Percentiles rank a stretch among this genome's conserved stretches.
Evolutionary conservation across 164 flowering plant genomes (phyloP).

Genomic region (Pachysandra terminalis): DNA sequence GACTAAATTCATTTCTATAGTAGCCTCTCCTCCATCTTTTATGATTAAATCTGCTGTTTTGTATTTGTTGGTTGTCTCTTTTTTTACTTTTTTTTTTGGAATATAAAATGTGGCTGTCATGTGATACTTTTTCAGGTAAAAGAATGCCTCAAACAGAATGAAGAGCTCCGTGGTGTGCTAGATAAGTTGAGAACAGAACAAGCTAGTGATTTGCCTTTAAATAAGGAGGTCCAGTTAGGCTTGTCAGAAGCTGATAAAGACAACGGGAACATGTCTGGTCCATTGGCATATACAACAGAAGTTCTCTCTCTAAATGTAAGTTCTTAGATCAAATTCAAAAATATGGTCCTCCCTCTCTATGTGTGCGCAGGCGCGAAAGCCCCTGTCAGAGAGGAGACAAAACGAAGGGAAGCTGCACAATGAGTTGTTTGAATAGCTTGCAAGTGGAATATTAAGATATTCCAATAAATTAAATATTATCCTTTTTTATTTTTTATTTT

Average conservation of each 20-base stretch:
- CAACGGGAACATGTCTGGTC: slow-evolving; percentile 11
- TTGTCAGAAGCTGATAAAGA: slow-evolving; percentile 16
- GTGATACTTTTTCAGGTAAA: slow-evolving; percentile 52
- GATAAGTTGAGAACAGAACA: slow-evolving; percentile 73
- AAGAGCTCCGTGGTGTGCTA: slow-evolving; percentile 65
- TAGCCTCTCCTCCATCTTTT: too few relatives aligned
- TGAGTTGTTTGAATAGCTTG: background rate
- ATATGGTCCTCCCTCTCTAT: background rate
- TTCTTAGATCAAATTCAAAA: background rate
- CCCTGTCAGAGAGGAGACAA: background rate
- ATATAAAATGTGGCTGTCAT: background rate
- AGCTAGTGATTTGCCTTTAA: slow-evolving; percentile 25
- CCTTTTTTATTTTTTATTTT: too few relatives aligned
- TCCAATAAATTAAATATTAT: too few relatives aligned
- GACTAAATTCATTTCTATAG: background rate
- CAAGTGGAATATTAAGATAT: background rate
- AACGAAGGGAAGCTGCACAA: background rate
- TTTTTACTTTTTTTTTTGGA: background rate
- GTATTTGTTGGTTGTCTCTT: background rate
- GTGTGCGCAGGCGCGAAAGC: background rate
- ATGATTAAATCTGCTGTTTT: background rate
- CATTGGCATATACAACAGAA: slow-evolving; percentile 37
- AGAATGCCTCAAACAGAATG: slow-evolving; percentile 81
- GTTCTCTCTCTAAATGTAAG: slow-evolving; percentile 61
- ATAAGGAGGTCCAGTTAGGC: slow-evolving; percentile 16